Conservation (phyloP, 495 filamentous ascomycete genomes). For the Eremomyces bilateralis region DNA sequence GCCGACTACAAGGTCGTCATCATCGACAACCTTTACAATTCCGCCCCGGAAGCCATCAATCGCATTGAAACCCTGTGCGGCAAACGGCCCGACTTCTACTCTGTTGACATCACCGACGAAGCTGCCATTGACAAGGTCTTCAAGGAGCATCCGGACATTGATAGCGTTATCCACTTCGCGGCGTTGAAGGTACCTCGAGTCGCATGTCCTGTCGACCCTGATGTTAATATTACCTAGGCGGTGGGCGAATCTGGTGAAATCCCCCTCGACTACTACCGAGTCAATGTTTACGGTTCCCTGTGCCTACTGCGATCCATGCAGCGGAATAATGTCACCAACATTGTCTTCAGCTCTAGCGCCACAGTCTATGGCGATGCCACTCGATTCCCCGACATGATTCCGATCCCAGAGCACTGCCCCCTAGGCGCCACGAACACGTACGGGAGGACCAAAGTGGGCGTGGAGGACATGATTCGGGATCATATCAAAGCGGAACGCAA, state of each 20-base stretch:
- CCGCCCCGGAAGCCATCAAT: slow-evolving; percentile 66
- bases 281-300: slow-evolving; percentile 89
- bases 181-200: slow-evolving; percentile 54
- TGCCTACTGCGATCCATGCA: slow-evolving; percentile 73
- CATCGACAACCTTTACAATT: slow-evolving; percentile 90
- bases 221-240: slow-evolving; percentile 30
- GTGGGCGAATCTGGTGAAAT: slow-evolving; percentile 92
- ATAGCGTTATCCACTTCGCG: slow-evolving; percentile 96
- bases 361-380: slow-evolving; percentile 98
- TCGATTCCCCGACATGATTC: slow-evolving; percentile 92
- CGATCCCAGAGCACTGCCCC: slow-evolving; percentile 91
- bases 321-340: slow-evolving; percentile 75
- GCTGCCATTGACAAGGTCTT: slow-evolving; percentile 72
- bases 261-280: slow-evolving; percentile 89
- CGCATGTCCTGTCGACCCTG: neutral
- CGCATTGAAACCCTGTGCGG: slow-evolving; percentile 86
- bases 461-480: slow-evolving; percentile 81
- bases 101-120: slow-evolving; percentile 75
- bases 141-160: slow-evolving; percentile 70
- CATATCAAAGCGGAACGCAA: slow-evolving; percentile 71
- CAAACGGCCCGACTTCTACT: slow-evolving; percentile 67
- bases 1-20: slow-evolving; percentile 93
- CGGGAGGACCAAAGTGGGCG: slow-evolving; percentile 79
- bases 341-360: slow-evolving; percentile 91
- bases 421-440: slow-evolving; percentile 95